A percentile compares a stretch with the other conserved stretches of the same genome.
Evolutionary conservation across 257 asterid species (phyloP).

Genomic region (Leonotis leonurus): DNA sequence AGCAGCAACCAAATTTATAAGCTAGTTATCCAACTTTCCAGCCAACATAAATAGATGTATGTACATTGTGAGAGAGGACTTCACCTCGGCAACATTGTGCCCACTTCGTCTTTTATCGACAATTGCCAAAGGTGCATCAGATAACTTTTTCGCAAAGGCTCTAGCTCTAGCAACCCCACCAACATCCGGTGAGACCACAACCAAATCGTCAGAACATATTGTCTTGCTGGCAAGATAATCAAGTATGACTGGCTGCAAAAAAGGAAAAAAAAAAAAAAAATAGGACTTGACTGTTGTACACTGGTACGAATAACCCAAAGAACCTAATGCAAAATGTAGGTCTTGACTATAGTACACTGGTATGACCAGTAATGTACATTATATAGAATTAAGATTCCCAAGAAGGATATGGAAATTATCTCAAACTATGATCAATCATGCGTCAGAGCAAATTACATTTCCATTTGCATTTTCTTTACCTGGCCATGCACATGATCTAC

Average conservation of each 20-base stretch:
- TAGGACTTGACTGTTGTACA: neutral
- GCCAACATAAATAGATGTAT: neutral
- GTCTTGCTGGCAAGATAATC: constrained; percentile 86
- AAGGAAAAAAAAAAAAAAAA: too few relatives aligned
- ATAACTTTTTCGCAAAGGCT: constrained; percentile 74
- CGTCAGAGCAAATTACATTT: neutral
- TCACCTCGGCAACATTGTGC: constrained; percentile 73
- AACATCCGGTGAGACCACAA: constrained; percentile 84
- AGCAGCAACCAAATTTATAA: constrained; percentile 2
- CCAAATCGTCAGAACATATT: constrained; percentile 58
- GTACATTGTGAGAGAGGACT: constrained; percentile 3
- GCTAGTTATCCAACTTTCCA: constrained; percentile 4
- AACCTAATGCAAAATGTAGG: neutral
- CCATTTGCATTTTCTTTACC: constrained; percentile 25
- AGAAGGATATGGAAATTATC: neutral
- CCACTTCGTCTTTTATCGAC: constrained; percentile 84
- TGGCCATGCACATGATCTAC: constrained; percentile 82
- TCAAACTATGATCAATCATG: neutral
- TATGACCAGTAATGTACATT: neutral
- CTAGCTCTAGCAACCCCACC: constrained; percentile 90
- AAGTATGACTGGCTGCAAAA: constrained; percentile 71
- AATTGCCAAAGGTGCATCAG: constrained; percentile 83
- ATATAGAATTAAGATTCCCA: neutral
- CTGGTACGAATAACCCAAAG: neutral
- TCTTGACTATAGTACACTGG: too few relatives aligned